A percentile compares a stretch with the other conserved stretches of the same genome.
Conservation (phyloP, 208 protist genomes). For the Crithidia expoeki region DNA sequence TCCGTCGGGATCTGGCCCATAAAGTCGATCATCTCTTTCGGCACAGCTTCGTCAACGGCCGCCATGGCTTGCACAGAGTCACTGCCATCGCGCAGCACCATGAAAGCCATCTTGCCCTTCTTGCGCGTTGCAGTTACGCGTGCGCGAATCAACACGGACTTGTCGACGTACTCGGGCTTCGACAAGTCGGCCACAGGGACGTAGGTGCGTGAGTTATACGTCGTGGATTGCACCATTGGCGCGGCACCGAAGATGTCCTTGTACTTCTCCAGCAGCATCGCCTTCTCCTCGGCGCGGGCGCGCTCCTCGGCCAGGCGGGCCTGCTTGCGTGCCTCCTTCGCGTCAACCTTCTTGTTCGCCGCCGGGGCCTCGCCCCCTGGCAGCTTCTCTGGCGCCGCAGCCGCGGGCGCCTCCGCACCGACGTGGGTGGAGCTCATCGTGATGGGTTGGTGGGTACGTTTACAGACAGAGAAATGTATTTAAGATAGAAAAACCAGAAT, state of each 20-base stretch:
- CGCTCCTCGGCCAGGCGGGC: constrained; percentile 86
- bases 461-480: constrained; percentile 17
- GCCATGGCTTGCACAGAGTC: constrained; percentile 88
- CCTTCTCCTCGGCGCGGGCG: constrained; percentile 84
- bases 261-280: constrained; percentile 78
- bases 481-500: constrained; percentile 18
- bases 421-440: constrained; percentile 37
- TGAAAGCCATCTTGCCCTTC: constrained; percentile 93
- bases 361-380: constrained; percentile 18
- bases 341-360: constrained; percentile 53
- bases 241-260: constrained; percentile 76
- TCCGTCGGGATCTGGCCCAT: constrained; percentile 89
- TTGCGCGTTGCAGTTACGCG: constrained; percentile 90
- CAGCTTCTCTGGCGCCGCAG: constrained; percentile 10
- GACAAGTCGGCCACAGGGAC: constrained; percentile 58
- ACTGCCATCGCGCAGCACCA: constrained; percentile 84
- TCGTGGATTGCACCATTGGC: constrained; percentile 77
- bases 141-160: constrained; percentile 76
- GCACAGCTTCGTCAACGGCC: constrained; percentile 66
- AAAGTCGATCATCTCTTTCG: constrained; percentile 92
- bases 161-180: constrained; percentile 33
- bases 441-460: not conserved
- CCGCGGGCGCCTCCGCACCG: constrained; percentile 21
- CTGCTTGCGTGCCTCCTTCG: constrained; percentile 86
- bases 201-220: constrained; percentile 61